Evolutionary conservation across 192 early-diverging fungal species (phyloP).

Genomic region (Entomortierella lignicola): DNA sequence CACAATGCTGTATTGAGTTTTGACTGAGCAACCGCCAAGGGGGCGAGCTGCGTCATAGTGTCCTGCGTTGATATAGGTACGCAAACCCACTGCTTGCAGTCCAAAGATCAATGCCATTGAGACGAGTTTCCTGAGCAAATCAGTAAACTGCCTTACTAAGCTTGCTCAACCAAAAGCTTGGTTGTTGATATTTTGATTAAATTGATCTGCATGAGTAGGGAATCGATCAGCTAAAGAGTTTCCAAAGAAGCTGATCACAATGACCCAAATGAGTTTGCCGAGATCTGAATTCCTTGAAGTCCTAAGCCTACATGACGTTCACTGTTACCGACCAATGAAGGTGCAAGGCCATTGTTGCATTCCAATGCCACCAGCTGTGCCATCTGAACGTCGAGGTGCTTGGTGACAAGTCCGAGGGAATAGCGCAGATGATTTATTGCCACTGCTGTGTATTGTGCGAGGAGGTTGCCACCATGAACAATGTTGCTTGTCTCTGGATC

Average conservation of each 20-base stretch:
- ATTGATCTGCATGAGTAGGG: not conserved
- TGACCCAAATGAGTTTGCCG: not conserved
- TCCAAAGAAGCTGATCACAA: not conserved
- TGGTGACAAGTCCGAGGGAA: not conserved
- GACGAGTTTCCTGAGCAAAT: not conserved
- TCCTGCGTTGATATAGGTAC: not conserved
- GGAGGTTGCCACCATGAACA: not conserved
- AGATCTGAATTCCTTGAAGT: not conserved
- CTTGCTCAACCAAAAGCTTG: not conserved
- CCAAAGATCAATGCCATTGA: not conserved
- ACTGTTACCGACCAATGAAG: not conserved
- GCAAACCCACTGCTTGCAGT: not conserved
- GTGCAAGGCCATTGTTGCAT: not conserved
- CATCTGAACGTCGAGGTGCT: not conserved
- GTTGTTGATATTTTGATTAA: not conserved
- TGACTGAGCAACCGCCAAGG: not conserved
- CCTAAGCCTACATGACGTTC: not conserved
- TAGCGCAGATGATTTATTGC: not conserved
- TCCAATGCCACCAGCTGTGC: not conserved
- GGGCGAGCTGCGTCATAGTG: not conserved
- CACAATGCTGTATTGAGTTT: not conserved
- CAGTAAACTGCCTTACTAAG: not conserved
- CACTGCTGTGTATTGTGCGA: not conserved
- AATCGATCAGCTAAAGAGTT: not conserved
- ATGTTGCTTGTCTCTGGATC: not conserved